Conservation (phyloP, 495 filamentous ascomycete species). For the Podospora tetraspora region DNA sequence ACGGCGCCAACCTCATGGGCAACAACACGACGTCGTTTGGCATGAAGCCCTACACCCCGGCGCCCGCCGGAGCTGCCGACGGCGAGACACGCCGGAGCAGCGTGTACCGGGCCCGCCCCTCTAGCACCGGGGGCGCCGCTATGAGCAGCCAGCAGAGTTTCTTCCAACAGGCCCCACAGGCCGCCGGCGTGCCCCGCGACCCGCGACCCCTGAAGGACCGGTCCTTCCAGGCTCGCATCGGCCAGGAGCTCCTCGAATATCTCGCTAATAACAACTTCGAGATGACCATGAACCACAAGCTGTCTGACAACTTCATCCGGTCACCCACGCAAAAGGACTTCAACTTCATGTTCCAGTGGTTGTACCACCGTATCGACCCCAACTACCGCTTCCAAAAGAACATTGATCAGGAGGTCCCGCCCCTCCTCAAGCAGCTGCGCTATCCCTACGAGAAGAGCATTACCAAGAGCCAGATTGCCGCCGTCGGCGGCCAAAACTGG, state of each 20-base stretch:
- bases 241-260: conserved; percentile 86
- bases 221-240: conserved; percentile 72
- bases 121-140: conserved; percentile 47
- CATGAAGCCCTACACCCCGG: conserved; percentile 35
- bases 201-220: conserved; percentile 84
- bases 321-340: conserved; percentile 99
- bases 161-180: conserved; percentile 76
- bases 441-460: conserved; percentile 94
- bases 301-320: conserved; percentile 79
- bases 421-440: conserved; percentile 82
- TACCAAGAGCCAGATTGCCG: conserved; percentile 88
- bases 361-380: conserved; percentile 92
- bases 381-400: conserved; percentile 84
- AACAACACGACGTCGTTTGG: conserved; percentile 64
- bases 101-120: conserved; percentile 66
- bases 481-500: conserved; percentile 96
- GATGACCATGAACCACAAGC: conserved; percentile 89
- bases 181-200: conserved; percentile 75
- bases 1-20: conserved; percentile 45
- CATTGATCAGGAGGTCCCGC: conserved; percentile 89
- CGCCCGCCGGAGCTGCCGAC: conserved; percentile 41
- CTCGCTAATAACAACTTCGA: conserved; percentile 88
- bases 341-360: conserved; percentile 92
- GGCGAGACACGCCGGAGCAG: conserved; percentile 71
- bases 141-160: conserved; percentile 70